Base-by-base conservation (phyloP, 2,329 filamentous ascomycete genomes). In the Cercospora sesami region DNA sequence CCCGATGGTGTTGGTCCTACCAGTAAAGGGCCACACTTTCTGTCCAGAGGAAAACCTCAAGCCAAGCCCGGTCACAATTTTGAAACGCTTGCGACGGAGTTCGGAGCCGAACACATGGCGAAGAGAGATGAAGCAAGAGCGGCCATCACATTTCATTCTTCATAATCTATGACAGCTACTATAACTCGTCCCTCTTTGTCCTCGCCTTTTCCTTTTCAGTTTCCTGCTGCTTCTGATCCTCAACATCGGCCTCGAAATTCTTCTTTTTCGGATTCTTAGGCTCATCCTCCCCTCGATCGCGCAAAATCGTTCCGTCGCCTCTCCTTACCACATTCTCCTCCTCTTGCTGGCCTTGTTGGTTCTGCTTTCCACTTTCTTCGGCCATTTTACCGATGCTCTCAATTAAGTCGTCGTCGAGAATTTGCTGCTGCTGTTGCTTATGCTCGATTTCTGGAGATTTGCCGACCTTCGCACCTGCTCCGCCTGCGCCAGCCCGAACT, bases 231-330 rank as follows among this genome's bases (percentile, higher is more conserved):
- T 75, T 75, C 57, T 65, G 68, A 65, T 75, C 76, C 69, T 82
- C 80, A 53, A 74, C 77, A 31, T 81, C 78, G 66, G 86, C 86
- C 71, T 89, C 86, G 81, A 86, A 87, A 79, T 85, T 85, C 79
- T 86, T 84, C 80, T 89, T 89, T 81, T 85, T 88, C 6, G 86
- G 85, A 76, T 89, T 89, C 30, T 77, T 74, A 28, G 77, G 80
- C 71, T 75, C 78, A 10, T 62, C 59, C 7, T 33, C 65, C 5
- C 72, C 73, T 59, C 78, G 66, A 45, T 75, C 76, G 69, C 83
- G 75, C 66, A 81, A 69, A 61, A 84, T 76, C 3, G 82, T 81
- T 31, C 85, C 83, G 69, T 83, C 83, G 1, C 82, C 83, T 68
- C 74, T 74, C 66, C 68, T 73, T 68, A 53, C 76, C 77, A 36